These are phyloP conservation scores for Eleusine coracana DNA, from an alignment of 176 grass and related monocot species.

Conservation along the genomic window DNA sequence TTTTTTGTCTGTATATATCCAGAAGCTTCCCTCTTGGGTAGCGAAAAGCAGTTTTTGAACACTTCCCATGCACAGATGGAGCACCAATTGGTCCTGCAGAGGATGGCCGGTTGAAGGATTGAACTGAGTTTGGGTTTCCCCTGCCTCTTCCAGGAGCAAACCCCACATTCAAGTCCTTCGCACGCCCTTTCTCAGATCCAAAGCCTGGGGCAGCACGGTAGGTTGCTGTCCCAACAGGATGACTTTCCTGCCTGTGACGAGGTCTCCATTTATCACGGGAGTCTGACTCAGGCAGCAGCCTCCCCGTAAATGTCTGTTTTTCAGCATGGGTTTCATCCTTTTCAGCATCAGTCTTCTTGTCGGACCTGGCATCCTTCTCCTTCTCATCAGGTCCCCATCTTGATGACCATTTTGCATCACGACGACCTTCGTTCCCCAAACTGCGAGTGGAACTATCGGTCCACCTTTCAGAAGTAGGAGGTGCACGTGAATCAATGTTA, in stretches of 20 bases:
- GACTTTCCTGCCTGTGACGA: conserved; percentile 85
- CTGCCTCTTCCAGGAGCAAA: conserved; percentile 94
- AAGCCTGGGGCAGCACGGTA: conserved; percentile 90
- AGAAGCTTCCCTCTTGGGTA: conserved; percentile 97
- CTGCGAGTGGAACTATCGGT: conserved; percentile 55
- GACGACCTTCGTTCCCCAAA: conserved; percentile 58
- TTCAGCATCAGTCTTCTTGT: conserved; percentile 72
- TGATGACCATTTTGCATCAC: conserved; percentile 90
- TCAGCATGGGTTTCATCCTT: conserved; percentile 68
- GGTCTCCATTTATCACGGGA: conserved; percentile 99
- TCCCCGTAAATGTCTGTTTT: conserved; percentile 68
- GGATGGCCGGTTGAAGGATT: conserved; percentile 46
- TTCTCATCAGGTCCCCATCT: conserved; percentile 98
- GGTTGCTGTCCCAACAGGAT: conserved; percentile 52
- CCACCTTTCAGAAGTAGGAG: conserved; percentile 64
- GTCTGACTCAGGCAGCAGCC: conserved; percentile 68
- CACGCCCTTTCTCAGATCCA: conserved; percentile 77
- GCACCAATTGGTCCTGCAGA: conserved; percentile 73
- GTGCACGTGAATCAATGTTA: conserved; percentile 45
- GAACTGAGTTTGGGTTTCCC: conserved; percentile 54
- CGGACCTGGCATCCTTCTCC: conserved; percentile 70
- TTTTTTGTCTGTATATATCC: conserved; percentile 92
- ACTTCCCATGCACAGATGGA: conserved; percentile 46
- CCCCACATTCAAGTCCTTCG: conserved; percentile 60
- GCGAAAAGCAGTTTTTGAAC: conserved; percentile 46